Conservation (phyloP, 805 yeast species). For the Vanderwaltozyma tropicalis region DNA sequence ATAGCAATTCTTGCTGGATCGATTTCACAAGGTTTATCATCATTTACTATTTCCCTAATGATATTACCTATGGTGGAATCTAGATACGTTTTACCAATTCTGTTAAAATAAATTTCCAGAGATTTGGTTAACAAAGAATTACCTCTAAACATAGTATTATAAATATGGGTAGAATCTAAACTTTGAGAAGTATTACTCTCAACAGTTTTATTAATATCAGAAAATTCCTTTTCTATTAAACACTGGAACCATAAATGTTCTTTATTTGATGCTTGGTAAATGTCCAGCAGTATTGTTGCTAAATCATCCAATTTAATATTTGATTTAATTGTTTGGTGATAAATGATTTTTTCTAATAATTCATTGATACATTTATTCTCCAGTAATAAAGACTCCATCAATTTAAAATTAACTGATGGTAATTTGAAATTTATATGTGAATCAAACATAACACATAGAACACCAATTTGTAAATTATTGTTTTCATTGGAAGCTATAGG, state of each 20-base stretch:
- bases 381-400: slow-evolving; percentile 55
- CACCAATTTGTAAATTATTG: slow-evolving; percentile 41
- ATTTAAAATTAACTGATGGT: slow-evolving; percentile 48
- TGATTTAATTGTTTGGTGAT: neutral
- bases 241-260: slow-evolving; percentile 68
- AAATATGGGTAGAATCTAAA: too few relatives aligned
- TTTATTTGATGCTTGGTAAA: slow-evolving; percentile 58
- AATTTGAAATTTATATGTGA: slow-evolving; percentile 47
- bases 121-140: slow-evolving; percentile 75
- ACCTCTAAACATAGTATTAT: slow-evolving; percentile 70
- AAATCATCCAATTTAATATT: slow-evolving; percentile 36
- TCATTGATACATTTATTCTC: slow-evolving; percentile 5
- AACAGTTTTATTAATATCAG: slow-evolving; percentile 25
- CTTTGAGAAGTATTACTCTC: too few relatives aligned
- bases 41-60: slow-evolving; percentile 41
- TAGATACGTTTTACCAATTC: slow-evolving; percentile 72
- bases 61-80: slow-evolving; percentile 65
- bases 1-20: slow-evolving; percentile 55
- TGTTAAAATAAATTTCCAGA: slow-evolving; percentile 61
- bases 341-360: too few relatives aligned
- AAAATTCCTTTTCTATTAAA: slow-evolving; percentile 56
- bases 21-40: slow-evolving; percentile 58
- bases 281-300: slow-evolving; percentile 54
- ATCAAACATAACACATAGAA: slow-evolving; percentile 41
- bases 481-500: slow-evolving; percentile 35